A percentile compares a stretch with the other conserved stretches of the same genome.
phyloP scores from a whole-genome alignment of 257 asterid genomes.

The Petunia axillaris region DNA sequence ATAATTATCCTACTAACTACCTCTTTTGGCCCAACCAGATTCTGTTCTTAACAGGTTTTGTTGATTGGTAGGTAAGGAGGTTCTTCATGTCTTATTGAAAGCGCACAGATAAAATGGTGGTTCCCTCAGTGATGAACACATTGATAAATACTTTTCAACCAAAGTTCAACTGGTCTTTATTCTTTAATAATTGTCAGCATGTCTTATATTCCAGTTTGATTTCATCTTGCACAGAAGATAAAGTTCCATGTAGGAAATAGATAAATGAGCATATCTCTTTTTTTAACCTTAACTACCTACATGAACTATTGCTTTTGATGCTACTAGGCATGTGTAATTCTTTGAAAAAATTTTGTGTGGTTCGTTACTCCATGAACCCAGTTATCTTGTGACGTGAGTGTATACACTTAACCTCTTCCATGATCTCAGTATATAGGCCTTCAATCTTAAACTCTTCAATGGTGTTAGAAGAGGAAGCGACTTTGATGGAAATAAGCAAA shows the following conservation, averaged over 20 bases:
- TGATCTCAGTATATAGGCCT: background rate
- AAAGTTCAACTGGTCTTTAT: background rate
- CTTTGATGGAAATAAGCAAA: background rate
- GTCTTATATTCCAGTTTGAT: background rate
- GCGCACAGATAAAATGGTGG: background rate
- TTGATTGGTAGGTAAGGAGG: background rate
- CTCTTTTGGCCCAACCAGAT: background rate
- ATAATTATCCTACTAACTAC: background rate
- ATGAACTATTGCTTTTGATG: background rate
- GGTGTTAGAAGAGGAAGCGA: background rate
- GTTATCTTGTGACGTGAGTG: background rate
- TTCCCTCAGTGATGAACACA: slow-evolving; percentile 1
- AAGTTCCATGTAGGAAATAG: background rate
- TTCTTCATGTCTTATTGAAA: background rate
- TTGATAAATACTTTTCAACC: slow-evolving; percentile 10
- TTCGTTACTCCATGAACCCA: background rate
- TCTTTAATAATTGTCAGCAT: background rate
- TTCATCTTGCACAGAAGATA: background rate
- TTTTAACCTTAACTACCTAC: background rate
- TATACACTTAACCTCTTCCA: slow-evolving; percentile 13
- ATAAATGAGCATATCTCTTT: background rate
- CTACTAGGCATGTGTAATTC: background rate
- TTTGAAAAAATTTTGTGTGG: background rate
- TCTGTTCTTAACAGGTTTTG: slow-evolving; percentile 10
- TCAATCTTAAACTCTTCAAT: background rate